Base-by-base conservation (phyloP, 768 basidiomycete species). In the Candolleomyces eurysporus region DNA sequence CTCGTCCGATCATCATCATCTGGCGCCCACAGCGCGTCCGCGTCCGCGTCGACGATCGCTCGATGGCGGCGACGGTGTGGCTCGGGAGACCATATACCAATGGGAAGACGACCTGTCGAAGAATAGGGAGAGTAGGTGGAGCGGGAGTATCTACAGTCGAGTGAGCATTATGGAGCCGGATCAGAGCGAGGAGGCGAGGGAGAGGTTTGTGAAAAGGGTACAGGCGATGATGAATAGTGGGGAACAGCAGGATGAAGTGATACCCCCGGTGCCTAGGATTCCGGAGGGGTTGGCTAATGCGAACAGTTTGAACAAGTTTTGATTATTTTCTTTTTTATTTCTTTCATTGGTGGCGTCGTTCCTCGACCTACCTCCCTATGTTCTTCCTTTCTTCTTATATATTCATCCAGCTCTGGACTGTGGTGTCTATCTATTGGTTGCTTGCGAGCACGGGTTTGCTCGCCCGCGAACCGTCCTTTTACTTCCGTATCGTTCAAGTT, bases 101-200 rank as follows among this genome's bases (percentile, higher is more conserved):
- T 46, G 36, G 61, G 64, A 53, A 31, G 60, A 30, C 30, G 54
- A 32, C 26, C 39, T 32, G 10, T 14, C 40, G 26, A 51, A 58
- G 16, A 42, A 40, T 14, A 58, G 61, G 40, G 55, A 58, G 19
- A 77, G 76, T 61, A 75, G 78, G 54, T 82, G 78, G 73, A 81
- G 78, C 56, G 78, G 71, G 62, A 78, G 78, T 69, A 71, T 81
- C 54, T 82, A 84, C 67, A 81, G 81, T 63, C 80, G 83, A 7
- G 70, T 72, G 51, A 85, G 84, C 63, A 73, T 87, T 57, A 60
- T 87, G 67, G 85, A 87, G 63, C 69, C 73, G 21, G 80, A 83
- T 36, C 78, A 78, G 71, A 86, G 85, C 64, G 79, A 77, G 65
- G 71, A 76, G 65, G 76, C 79, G 55, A 72, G 85, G 60, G 78